These are phyloP conservation scores for Pseudocercospora vitis DNA, from an alignment of 2,329 filamentous ascomycete genomes.

Conservation along the genomic window DNA sequence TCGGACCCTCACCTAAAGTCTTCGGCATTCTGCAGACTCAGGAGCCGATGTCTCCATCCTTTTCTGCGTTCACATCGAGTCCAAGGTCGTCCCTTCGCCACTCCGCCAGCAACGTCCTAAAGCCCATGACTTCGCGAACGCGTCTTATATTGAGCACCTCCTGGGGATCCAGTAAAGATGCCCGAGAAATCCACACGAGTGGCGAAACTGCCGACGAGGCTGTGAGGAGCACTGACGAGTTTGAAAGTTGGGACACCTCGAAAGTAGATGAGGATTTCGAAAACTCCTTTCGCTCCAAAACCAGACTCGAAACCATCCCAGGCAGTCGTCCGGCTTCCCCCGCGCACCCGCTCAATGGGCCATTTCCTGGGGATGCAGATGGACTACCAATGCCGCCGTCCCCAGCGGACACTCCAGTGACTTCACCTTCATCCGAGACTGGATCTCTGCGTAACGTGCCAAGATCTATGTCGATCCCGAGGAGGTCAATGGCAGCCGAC, in stretches of 20 bases:
- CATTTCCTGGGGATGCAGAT: constrained; percentile 36
- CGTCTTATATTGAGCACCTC: constrained; percentile 56
- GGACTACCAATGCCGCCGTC: constrained; percentile 22
- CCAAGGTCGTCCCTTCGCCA: constrained; percentile 29
- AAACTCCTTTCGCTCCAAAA: constrained; percentile 52
- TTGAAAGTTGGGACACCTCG: constrained; percentile 75
- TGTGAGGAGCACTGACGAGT: constrained; percentile 56
- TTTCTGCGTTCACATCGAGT: constrained; percentile 23
- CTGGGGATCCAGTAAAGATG: constrained; percentile 47
- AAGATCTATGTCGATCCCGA: constrained; percentile 8
- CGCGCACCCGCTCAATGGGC: constrained; percentile 58
- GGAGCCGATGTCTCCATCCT: constrained; percentile 23
- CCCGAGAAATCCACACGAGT: constrained; percentile 33
- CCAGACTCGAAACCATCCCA: constrained; percentile 68
- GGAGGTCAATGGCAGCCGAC: constrained; percentile 20
- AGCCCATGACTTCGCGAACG: constrained; percentile 59
- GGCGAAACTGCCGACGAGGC: constrained; percentile 37
- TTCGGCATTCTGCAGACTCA: constrained; percentile 6
- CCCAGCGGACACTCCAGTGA: constrained; percentile 15
- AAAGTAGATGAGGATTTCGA: constrained; percentile 63
- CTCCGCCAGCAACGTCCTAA: constrained; percentile 39
- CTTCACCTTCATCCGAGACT: constrained; percentile 16
- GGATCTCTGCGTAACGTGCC: constrained; percentile 17
- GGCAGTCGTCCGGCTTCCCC: constrained; percentile 66
- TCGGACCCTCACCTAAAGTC: constrained; percentile 29